phyloP scores from a whole-genome alignment of 208 protist genomes.

The Trypanosoma theileri region DNA sequence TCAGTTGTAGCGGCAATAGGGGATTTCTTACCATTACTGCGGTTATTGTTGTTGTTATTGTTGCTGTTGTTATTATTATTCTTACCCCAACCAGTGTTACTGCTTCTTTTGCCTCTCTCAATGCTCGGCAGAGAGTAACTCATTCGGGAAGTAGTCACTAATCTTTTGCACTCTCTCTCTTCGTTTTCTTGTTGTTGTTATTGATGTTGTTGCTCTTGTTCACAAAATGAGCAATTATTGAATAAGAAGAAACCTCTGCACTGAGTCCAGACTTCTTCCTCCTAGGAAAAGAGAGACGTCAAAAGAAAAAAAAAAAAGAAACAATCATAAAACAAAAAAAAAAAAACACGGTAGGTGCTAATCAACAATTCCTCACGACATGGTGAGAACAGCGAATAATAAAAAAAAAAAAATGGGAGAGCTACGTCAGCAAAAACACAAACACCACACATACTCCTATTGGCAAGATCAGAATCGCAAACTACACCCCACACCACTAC shows the following conservation, averaged over 20 bases:
- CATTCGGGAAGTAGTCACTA: too few relatives aligned
- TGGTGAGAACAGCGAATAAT: too few relatives aligned
- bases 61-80: neutral
- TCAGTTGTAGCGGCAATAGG: neutral
- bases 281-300: neutral
- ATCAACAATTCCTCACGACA: too few relatives aligned
- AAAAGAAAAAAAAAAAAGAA: neutral
- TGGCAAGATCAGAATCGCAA: too few relatives aligned
- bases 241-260: too few relatives aligned
- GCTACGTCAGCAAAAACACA: too few relatives aligned
- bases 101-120: neutral
- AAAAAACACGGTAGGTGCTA: too few relatives aligned
- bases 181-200: neutral
- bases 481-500: too few relatives aligned
- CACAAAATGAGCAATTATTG: neutral
- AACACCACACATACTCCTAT: too few relatives aligned
- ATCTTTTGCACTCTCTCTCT: neutral
- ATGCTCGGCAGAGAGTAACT: neutral
- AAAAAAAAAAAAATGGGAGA: too few relatives aligned
- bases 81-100: neutral
- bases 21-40: neutral
- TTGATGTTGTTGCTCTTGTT: neutral
- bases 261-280: too few relatives aligned
- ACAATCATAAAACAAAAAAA: neutral
- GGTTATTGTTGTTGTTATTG: neutral